Base-by-base conservation (phyloP, 495 filamentous ascomycete species). In the Cercophora scortea region DNA sequence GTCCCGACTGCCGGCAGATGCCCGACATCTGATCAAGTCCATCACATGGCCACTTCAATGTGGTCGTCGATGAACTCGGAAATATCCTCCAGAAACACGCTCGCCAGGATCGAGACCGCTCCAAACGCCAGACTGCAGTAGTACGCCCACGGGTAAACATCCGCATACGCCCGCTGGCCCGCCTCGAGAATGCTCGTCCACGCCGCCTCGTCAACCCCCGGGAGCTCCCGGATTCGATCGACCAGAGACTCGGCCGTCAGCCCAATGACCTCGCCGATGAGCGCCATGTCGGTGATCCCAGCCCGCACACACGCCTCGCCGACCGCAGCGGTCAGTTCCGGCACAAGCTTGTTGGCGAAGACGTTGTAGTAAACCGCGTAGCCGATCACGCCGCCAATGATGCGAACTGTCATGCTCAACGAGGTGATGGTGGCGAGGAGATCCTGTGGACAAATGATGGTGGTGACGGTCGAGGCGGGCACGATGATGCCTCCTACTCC, bases 351-450 rank as follows among this genome's bases (percentile, higher is more conserved):
- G 57, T 75, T 74, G 57, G 79, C 64, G 69, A 87, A 89, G 58
- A 89, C 75, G 61, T 88, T 89, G 76, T 83, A 89, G 75, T 89
- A 89, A 52, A 84, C 78, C 18, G 77, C 78, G 62, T 88, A 89
- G 42, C 86, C 86, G 49, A 89, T 80, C 34, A 79, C 71, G 36
- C 86, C 85, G 35, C 86, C 86, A 35, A 87, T 74, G 49, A 87
- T 82, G 45, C 86, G 83, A 53, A 88, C 82, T 18, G 83, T 78
- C 46, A 88, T 81, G 2, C 86, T 87, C n/a, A 89, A 69, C 10
- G 86, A 83, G 11, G 85, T 81, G 47, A 88, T 78, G 15, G 85
- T 89, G 45, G 85, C 86, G 58, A 89, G 87, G 1, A 88, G 67
- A 50, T 88, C 84, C 62, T 82, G 80, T 6, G 84, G 82, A 53